Base-by-base conservation (phyloP, 2,329 filamentous ascomycete genomes). In the Colletotrichum viniferum region DNA sequence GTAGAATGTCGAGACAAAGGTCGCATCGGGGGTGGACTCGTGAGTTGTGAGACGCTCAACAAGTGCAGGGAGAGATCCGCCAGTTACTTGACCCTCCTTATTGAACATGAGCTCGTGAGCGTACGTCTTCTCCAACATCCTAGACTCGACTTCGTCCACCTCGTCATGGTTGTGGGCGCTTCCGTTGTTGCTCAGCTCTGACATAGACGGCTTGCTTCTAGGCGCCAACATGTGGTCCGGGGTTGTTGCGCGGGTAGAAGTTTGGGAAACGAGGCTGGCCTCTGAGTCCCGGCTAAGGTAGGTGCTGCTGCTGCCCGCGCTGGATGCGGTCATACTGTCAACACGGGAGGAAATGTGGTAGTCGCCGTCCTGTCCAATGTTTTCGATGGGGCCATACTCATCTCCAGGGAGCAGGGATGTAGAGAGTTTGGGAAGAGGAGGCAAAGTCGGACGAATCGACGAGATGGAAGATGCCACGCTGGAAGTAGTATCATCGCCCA, bases 41-140 rank as follows among this genome's bases (percentile, higher is more conserved):
- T 98, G 96, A 0, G 95, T 95, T 1, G 97, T 98, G 56, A 99
- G 90, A 77, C 96, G 93, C 87, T 99, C 97, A n/a, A 99, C 94
- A 32, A 99, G 87, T 3, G 97, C 97, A 7, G 94, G 92, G 14
- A 99, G 89, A 4, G 96, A 97, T 16, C 97, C 97, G 62, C 97
- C 97, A 56, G 95, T 95, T n/a, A 99, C 93, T 77, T 98, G 94
- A 2, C 96, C 96, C 79, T 98, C 96, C 83, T 97, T 97, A 86
- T 97, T 98, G 83, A 95, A 94, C 81, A 98, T 92, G 63, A 99
- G 89, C 82, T 99, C 96, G 81, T 98, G 95, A 0, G 95, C 95
- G 81, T 92, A 98, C 0, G 96, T 98, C 85, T 94, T 97, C 82
- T 96, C 95, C n/a, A 98, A 87, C n/a, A 98, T 87, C 80, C 93